A percentile compares a stretch with the other conserved stretches of the same genome.
Conservation (phyloP, 441 rosid species). For the Gossypium gossypioides region DNA sequence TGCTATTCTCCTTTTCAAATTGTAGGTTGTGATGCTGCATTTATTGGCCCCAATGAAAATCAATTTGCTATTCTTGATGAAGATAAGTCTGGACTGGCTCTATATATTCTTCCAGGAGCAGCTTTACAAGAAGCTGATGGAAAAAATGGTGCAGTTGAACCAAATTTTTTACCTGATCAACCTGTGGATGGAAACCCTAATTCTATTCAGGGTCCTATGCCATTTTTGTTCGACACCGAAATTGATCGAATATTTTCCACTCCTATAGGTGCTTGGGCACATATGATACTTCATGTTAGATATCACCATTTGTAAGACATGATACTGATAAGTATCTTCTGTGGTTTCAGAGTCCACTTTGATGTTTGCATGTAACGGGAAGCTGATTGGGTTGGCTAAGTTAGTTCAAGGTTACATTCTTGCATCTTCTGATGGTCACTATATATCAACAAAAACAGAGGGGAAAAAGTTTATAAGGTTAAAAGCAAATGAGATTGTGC, state of each 20-base stretch:
- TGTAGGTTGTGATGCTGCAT: conserved; percentile 91
- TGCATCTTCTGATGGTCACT: conserved; percentile 74
- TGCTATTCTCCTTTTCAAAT: conserved; percentile 11
- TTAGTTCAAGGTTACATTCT: conserved; percentile 72
- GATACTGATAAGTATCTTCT: conserved; percentile 28
- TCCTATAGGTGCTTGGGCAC: conserved; percentile 67
- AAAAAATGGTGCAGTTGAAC: conserved; percentile 54
- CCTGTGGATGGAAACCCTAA: conserved; percentile 47
- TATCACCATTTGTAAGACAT: conserved; percentile 9
- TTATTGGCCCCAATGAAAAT: conserved; percentile 72
- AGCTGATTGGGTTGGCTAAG: conserved; percentile 80
- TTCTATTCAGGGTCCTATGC: conserved; percentile 71
- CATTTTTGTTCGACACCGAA: conserved; percentile 86
- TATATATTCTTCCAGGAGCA: conserved; percentile 70
- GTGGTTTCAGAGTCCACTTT: conserved; percentile 75
- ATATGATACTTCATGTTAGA: conserved; percentile 16
- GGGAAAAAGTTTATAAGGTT: conserved; percentile 82
- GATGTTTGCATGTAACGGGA: conserved; percentile 80
- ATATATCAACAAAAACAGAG: conserved; percentile 70
- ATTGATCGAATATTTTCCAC: conserved; percentile 90
- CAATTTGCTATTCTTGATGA: conserved; percentile 91
- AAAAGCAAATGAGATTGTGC: conserved; percentile 74
- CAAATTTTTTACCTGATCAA: conserved; percentile 25
- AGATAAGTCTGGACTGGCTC: conserved; percentile 76
- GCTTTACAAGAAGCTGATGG: conserved; percentile 55